A percentile compares a stretch with the other conserved stretches of the same genome.
phyloP scores from a whole-genome alignment of 768 basidiomycete genomes.

The Tricholoma saponaceum region DNA sequence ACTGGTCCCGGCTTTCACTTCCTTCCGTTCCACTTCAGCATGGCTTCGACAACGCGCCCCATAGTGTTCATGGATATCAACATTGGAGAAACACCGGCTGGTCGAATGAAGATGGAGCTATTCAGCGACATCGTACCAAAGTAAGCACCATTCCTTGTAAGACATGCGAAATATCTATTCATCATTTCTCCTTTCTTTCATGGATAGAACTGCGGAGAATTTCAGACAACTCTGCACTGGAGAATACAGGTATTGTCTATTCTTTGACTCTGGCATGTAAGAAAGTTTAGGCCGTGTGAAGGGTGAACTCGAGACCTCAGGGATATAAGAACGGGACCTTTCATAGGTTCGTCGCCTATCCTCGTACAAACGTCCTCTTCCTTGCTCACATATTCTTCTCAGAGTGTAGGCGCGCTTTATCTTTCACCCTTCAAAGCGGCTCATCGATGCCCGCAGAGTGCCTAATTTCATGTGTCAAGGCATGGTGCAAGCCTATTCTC shows the following conservation, averaged over 20 bases:
- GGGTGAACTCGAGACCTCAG: constrained; percentile 80
- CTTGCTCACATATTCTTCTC: constrained; percentile 12
- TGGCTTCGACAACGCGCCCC: constrained; percentile 56
- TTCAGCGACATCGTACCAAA: constrained; percentile 96
- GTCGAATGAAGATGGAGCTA: constrained; percentile 94
- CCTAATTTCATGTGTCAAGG: constrained; percentile 98
- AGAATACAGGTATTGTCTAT: constrained; percentile 75
- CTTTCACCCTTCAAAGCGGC: constrained; percentile 1
- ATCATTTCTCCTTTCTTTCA: not conserved
- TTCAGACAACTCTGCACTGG: constrained; percentile 97
- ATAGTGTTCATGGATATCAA: constrained; percentile 97
- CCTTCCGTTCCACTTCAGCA: not conserved
- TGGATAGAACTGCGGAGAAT: constrained; percentile 88
- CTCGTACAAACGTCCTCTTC: not conserved
- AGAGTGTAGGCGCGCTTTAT: constrained; percentile 60
- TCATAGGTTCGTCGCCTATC: constrained; percentile 61
- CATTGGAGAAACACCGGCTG: constrained; percentile 95
- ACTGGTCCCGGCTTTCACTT: not conserved
- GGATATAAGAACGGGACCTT: constrained; percentile 92
- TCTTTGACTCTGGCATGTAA: not conserved
- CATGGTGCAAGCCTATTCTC: constrained; percentile 17
- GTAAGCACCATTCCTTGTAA: constrained; percentile 33
- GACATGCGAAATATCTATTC: not conserved
- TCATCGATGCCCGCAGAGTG: constrained; percentile 45
- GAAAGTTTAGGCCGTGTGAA: constrained; percentile 24